A percentile compares a stretch with the other conserved stretches of the same genome.
Evolutionary conservation across 805 yeast species (phyloP).

Genomic region (Starmerella apis): DNA sequence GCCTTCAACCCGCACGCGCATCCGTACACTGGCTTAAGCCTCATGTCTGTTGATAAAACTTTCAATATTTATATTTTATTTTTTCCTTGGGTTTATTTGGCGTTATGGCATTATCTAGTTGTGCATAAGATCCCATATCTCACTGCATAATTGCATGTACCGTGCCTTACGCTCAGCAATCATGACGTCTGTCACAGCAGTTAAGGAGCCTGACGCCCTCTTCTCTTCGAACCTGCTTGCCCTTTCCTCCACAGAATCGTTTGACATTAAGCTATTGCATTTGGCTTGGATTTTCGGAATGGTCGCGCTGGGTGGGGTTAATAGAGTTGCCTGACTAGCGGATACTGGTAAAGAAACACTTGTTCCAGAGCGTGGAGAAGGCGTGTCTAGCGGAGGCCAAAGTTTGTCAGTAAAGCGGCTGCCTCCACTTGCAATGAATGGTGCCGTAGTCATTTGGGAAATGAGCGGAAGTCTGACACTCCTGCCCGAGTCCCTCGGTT

Average conservation of each 20-base stretch:
- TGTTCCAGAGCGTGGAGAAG: background rate
- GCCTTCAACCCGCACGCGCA: too few relatives aligned
- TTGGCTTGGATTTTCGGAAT: background rate
- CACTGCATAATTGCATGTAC: slow-evolving; percentile 7
- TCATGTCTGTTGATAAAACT: too few relatives aligned
- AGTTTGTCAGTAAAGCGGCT: background rate
- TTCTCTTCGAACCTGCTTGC: too few relatives aligned
- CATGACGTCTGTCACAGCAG: background rate
- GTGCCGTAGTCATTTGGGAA: slow-evolving; percentile 1
- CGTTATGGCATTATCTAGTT: too few relatives aligned
- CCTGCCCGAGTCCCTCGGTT: background rate
- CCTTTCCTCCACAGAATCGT: background rate
- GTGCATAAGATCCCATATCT: slow-evolving; percentile 11
- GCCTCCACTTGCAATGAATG: background rate
- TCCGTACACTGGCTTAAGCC: too few relatives aligned
- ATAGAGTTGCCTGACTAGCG: background rate
- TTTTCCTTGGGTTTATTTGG: too few relatives aligned
- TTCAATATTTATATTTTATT: too few relatives aligned
- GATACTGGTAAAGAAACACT: background rate
- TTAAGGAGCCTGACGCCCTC: background rate
- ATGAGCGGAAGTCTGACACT: background rate
- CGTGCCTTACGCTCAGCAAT: background rate
- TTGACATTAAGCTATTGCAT: background rate
- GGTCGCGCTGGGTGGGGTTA: background rate
- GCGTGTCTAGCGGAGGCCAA: background rate